A percentile compares a stretch with the other conserved stretches of the same genome.
phyloP scores from a whole-genome alignment of 495 filamentous ascomycete species.

The Aspergillus panamensis region DNA sequence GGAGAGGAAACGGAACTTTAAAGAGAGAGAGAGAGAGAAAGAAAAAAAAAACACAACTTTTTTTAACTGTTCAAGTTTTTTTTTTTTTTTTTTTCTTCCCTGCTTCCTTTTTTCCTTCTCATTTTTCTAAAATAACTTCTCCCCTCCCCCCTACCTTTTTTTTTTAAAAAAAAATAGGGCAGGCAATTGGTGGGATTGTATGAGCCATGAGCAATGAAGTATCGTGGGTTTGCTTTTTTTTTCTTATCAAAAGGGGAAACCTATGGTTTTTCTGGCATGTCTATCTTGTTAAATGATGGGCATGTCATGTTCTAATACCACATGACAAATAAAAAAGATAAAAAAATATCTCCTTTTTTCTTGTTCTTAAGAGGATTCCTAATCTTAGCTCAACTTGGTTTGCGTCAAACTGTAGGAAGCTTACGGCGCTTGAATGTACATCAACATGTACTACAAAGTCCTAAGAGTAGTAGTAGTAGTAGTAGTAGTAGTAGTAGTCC shows the following conservation, averaged over 20 bases:
- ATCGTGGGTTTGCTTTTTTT: slow-evolving; percentile 20
- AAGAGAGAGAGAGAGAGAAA: slow-evolving; percentile 18
- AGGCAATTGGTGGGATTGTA: slow-evolving; percentile 45
- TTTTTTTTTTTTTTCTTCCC: slow-evolving; percentile 17
- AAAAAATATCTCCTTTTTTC: slow-evolving; percentile 35
- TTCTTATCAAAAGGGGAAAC: slow-evolving; percentile 9
- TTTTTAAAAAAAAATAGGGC: slow-evolving; percentile 37
- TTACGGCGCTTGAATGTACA: no score
- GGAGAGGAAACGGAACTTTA: slow-evolving; percentile 23
- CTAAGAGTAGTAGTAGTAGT: no score
- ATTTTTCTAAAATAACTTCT: no score
- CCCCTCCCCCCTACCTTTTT: no score
- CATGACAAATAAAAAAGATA: slow-evolving; percentile 29
- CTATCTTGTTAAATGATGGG: slow-evolving; percentile 35
- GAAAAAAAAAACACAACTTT: slow-evolving; percentile 18
- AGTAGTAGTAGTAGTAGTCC: no score
- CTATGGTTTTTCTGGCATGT: slow-evolving; percentile 37
- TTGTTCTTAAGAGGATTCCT: slow-evolving; percentile 3
- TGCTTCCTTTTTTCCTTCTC: no score
- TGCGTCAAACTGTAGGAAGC: no score
- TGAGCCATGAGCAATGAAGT: slow-evolving; percentile 52
- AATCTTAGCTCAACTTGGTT: neutral
- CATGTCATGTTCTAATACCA: slow-evolving; percentile 47
- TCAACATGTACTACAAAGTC: no score
- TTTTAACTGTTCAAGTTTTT: slow-evolving; percentile 19